A percentile compares a stretch with the other conserved stretches of the same genome.
Conservation (phyloP, 1,284 basidiomycete species). For the Cryptococcus depauperatus region DNA sequence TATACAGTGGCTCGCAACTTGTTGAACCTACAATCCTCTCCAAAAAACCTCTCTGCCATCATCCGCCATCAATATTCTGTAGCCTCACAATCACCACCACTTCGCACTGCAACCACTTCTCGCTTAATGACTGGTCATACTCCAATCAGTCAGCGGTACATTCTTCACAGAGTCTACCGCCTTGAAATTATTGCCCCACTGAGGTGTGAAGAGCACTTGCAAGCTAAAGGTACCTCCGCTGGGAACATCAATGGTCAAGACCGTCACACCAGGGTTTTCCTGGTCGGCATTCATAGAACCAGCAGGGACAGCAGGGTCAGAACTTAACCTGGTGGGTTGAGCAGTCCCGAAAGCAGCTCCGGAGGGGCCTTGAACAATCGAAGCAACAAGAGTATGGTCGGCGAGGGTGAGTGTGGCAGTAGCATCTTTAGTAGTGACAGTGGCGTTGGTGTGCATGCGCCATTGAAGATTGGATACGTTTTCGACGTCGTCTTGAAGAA, state of each 20-base stretch:
- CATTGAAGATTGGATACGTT: constrained; percentile 57
- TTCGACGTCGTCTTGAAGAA: constrained; percentile 78
- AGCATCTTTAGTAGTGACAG: constrained; percentile 44
- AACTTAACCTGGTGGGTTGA: constrained; percentile 48
- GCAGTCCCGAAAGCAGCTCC: constrained; percentile 39
- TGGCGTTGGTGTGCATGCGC: constrained; percentile 83
- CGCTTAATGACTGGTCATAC: constrained; percentile 61
- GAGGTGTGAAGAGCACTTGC: constrained; percentile 76
- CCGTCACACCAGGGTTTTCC: constrained; percentile 67
- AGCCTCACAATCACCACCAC: too few relatives aligned
- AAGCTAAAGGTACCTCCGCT: constrained; percentile 60
- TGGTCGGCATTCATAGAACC: constrained; percentile 53
- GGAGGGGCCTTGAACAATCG: constrained; percentile 50
- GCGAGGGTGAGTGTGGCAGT: constrained; percentile 62
- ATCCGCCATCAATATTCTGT: too few relatives aligned
- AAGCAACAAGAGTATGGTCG: constrained; percentile 50
- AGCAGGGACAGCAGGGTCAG: constrained; percentile 57
- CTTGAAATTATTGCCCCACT: constrained; percentile 58
- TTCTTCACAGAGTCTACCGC: constrained; percentile 56
- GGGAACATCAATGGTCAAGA: constrained; percentile 65
- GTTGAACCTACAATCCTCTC: too few relatives aligned
- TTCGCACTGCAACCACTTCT: too few relatives aligned
- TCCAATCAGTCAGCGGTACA: constrained; percentile 63
- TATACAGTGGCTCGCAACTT: too few relatives aligned
- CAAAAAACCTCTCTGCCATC: too few relatives aligned